Base-by-base conservation (phyloP, 257 asterid species). In the Linderniella brevidens region DNA sequence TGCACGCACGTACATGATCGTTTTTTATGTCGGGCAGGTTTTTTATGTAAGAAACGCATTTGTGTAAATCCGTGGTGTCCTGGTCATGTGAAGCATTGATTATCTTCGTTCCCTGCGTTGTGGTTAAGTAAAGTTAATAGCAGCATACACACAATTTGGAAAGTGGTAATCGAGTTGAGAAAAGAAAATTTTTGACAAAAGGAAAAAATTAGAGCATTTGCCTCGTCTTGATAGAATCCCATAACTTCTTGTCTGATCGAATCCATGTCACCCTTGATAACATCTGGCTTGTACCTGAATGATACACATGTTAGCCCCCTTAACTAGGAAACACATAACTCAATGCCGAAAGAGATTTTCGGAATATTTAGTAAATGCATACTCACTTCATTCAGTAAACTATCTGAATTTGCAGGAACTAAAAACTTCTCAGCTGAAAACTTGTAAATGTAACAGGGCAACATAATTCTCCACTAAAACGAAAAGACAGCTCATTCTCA, bases 191-290 rank as follows among this genome's bases (percentile, higher is more conserved):
- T 6, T 25, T 25, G 32, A 25, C 8, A 11, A 15, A 38, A 18
- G 38, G 35, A 41, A 49, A 56, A 41, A 57, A 35, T 46, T 14
- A 17, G 14, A 17, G 17, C 51, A 54, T 73, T 65, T 65, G 76
- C 94, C 73, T 61, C 42, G 41, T 64, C 48, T 59, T 53, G 62
- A 64, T 85, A 90, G 69, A 78, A 90, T 14, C 47, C 64, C 65
- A 69, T 55, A 55, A 90, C 96, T 8, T 90, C 96, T 19, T 66
- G 60, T 66, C 96, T 71, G 50, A 85, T 65, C 1, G 99, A 90
- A 69, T 90, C 99, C 93, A 85, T 60, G 59, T 85, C 94, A 56
- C 96, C 96, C 67, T 81, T 90, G 44, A 90, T 81, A 38, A 63
- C 64, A 66, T 79, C 85, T 41, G 96, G 99, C 65, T 69, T 77